Evolutionary conservation across 768 basidiomycete genomes (phyloP).

Genomic region (Podaxis mareebaensis): DNA sequence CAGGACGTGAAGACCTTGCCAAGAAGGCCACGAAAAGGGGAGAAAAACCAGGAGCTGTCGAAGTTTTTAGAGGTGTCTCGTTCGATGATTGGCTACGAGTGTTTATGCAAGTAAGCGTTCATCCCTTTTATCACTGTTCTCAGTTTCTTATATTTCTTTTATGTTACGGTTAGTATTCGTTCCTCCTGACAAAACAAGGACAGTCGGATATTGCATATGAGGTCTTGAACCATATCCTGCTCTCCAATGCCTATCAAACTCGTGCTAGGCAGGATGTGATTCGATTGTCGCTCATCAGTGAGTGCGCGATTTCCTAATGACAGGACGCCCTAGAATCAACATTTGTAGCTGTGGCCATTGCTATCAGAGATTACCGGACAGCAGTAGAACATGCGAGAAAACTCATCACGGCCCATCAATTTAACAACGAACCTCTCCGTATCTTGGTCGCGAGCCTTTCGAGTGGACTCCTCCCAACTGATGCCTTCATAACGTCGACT

Average conservation of each 20-base stretch:
- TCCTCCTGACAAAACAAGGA: constrained; percentile 62
- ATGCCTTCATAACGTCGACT: constrained; percentile 74
- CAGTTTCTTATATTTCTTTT: neutral
- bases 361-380: constrained; percentile 50
- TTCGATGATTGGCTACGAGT: constrained; percentile 86
- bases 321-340: neutral
- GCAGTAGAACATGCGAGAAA: constrained; percentile 79
- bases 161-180: constrained; percentile 58
- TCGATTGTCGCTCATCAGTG: constrained; percentile 76
- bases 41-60: constrained; percentile 45
- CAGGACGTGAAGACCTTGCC: constrained; percentile 59
- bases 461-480: constrained; percentile 67
- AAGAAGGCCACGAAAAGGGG: constrained; percentile 45
- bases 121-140: neutral
- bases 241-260: constrained; percentile 73
- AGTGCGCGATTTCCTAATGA: constrained; percentile 22
- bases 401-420: constrained; percentile 74
- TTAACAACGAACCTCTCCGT: constrained; percentile 84
- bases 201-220: constrained; percentile 73
- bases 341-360: constrained; percentile 68
- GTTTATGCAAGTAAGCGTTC: constrained; percentile 72
- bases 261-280: constrained; percentile 67
- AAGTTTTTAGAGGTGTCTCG: constrained; percentile 76
- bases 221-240: constrained; percentile 69
- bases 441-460: constrained; percentile 74